Conservation (phyloP, 1,284 basidiomycete species). For the Lentinus polychrous region DNA sequence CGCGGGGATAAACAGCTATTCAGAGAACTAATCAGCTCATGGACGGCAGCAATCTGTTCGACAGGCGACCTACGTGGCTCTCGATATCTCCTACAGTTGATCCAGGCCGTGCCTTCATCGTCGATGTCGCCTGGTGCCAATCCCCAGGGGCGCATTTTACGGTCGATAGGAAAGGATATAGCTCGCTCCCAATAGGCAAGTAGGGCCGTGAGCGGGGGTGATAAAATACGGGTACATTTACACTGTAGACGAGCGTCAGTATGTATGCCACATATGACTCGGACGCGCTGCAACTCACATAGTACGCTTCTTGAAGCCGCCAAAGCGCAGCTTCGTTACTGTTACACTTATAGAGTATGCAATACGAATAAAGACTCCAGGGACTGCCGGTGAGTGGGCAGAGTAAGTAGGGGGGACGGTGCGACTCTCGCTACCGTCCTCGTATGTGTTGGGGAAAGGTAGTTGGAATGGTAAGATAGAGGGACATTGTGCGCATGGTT, state of each 20-base stretch:
- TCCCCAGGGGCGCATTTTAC: conserved; percentile 7
- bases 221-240: neutral
- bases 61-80: conserved; percentile 5
- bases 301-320: conserved; percentile 9
- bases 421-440: conserved; percentile 24
- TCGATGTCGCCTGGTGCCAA: conserved; percentile 6
- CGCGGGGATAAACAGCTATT: conserved; percentile 7
- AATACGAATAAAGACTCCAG: conserved; percentile 22
- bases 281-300: conserved; percentile 7
- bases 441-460: conserved; percentile 40
- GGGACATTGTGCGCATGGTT: conserved; percentile 28
- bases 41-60: neutral
- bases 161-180: conserved; percentile 7
- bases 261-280: neutral
- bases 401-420: conserved; percentile 49
- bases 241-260: neutral
- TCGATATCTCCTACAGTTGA: conserved; percentile 1
- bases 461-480: conserved; percentile 40
- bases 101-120: neutral
- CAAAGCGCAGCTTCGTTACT: conserved; percentile 11
- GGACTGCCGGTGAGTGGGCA: conserved; percentile 25
- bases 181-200: conserved; percentile 2
- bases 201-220: conserved; percentile 6
- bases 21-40: neutral
- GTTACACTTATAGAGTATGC: conserved; percentile 38